Evolutionary conservation across 495 filamentous ascomycete genomes (phyloP), one percentile per base, ranked within the genome.

Genomic region (Sordaria brevicollis): DNA sequence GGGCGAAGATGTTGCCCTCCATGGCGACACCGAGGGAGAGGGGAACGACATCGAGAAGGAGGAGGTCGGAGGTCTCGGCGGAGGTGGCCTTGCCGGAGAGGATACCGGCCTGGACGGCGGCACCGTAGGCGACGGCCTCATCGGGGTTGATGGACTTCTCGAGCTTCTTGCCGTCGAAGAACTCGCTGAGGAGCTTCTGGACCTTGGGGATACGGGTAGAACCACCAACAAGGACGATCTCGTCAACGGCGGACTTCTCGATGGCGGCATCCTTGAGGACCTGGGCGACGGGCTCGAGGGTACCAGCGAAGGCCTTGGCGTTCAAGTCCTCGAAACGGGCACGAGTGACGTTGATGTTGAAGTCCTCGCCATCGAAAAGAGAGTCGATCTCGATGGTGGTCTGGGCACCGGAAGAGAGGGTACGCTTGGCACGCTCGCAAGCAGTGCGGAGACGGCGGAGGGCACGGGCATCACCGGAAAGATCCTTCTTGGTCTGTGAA

Each of bases 131-230:
- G 76, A 98, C 95, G 73, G 95, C 96, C 88, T 98, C 95, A 77
- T 99, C 95, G 74, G 95, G 95, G 89, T 99, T 98, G 87, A 99
- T 98, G 84, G 91, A 92, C 88, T 97, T 97, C 89, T 97, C 96
- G 74, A 96, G 89, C 87, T 98, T 96, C 92, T 99, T 99, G 81
- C 92, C 92, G 81, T 97, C 93, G 88, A 97, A 97, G 87, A 97
- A 96, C 86, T 96, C 95, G 86, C 89, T 93, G 75, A 97, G 90
- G 78, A 97, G 91, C 87, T 96, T 96, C 89, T 98, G 96, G 82
- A 99, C 94, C 84, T 93, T 92, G 79, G 95, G 95, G 75, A 99
- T 99, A 92, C 95, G 95, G 79, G 96, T 98, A 68, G 96, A 99
- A 74, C 96, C 96, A 88, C 95, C 95, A 79, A 99, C 96, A 43